Evolutionary conservation across 2,329 filamentous ascomycete species (phyloP).

Genomic region (Trichoderma cornu-damae): DNA sequence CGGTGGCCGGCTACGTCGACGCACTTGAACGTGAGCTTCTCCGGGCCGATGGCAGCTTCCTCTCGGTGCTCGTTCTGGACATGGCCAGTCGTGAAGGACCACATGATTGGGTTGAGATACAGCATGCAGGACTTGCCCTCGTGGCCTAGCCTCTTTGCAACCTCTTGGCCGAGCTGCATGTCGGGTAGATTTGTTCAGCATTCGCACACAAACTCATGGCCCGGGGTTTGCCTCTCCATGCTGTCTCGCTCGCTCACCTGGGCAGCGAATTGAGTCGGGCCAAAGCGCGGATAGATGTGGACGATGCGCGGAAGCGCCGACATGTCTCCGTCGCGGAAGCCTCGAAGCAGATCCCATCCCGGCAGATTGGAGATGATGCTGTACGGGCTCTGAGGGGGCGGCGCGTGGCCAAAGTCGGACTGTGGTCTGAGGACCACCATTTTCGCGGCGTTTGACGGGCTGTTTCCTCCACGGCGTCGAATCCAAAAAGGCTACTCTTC

Average conservation of each 20-base stretch:
- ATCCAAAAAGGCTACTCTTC: not conserved
- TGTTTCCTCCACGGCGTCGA: not conserved
- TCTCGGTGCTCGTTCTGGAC: constrained; percentile 34
- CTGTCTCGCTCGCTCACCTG: constrained; percentile 28
- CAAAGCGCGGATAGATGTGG: constrained; percentile 45
- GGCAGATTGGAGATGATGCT: constrained; percentile 43
- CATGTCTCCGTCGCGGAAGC: constrained; percentile 40
- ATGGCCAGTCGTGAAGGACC: constrained; percentile 30
- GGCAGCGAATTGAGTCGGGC: constrained; percentile 35
- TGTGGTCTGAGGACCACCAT: constrained; percentile 38
- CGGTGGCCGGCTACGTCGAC: constrained; percentile 40
- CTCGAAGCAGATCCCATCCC: constrained; percentile 38
- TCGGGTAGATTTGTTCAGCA: not conserved
- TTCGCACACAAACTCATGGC: not conserved
- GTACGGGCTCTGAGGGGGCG: constrained; percentile 44
- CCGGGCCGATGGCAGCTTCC: constrained; percentile 31
- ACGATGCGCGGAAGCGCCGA: constrained; percentile 32
- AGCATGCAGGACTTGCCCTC: constrained; percentile 28
- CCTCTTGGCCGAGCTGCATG: constrained; percentile 33
- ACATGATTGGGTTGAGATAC: constrained; percentile 32
- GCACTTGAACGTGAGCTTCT: constrained; percentile 36
- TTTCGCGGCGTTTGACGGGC: not conserved
- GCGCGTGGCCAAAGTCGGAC: constrained; percentile 40
- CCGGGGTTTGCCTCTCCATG: not conserved
- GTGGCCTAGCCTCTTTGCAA: constrained; percentile 32